These are phyloP conservation scores for Plasmodium gonderi DNA, from an alignment of 169 alveolate species.

Conservation along the genomic window DNA sequence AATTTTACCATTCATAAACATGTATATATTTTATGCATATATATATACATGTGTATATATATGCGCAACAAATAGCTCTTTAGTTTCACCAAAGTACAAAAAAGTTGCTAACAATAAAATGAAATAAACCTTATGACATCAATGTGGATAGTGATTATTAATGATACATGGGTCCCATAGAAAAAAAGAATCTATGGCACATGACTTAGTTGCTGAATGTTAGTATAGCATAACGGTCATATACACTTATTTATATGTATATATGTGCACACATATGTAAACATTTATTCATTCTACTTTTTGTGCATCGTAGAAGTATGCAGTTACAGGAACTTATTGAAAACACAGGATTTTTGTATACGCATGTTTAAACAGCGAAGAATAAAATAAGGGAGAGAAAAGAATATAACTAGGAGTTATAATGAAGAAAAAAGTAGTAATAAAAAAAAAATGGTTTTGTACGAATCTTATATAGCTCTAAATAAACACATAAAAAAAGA, in stretches of 20 bases:
- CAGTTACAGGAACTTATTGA: no score
- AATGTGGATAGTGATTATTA: neutral
- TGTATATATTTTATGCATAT: no score
- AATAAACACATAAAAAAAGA: constrained; percentile 69
- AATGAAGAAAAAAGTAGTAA: neutral
- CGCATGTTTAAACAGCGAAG: neutral
- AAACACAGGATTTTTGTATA: no score
- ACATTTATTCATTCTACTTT: no score
- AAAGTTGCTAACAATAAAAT: neutral
- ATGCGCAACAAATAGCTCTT: neutral
- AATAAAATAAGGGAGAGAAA: neutral
- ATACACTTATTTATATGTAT: neutral
- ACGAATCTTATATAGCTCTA: constrained; percentile 67
- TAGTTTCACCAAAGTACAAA: neutral
- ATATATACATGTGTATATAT: neutral
- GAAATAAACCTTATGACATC: neutral
- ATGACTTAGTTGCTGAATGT: neutral
- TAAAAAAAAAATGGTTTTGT: constrained; percentile 54
- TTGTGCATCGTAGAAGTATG: no score
- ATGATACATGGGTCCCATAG: no score
- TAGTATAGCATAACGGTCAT: neutral
- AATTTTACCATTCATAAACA: neutral
- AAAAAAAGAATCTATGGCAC: no score
- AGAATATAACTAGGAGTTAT: neutral
- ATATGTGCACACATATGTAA: neutral